Base-by-base conservation (phyloP, 768 basidiomycete species). In the Suillus decipiens region DNA sequence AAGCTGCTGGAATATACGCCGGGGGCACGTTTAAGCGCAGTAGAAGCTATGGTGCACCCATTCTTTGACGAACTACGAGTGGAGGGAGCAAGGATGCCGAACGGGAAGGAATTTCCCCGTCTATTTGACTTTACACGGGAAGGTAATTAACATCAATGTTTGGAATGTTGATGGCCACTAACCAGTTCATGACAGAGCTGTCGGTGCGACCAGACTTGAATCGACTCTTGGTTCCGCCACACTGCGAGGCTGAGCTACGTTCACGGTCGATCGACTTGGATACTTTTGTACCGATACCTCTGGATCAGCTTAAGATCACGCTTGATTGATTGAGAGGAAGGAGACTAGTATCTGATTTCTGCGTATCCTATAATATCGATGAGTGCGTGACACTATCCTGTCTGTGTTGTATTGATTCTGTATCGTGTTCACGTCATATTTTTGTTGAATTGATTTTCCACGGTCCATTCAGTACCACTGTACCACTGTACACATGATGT, bases 1-100 rank as follows among this genome's bases (percentile, higher is more conserved):
- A 96, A 93, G 76, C 81, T 99, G 65, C 83, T 99, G 70, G 96
- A 99, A 73, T 99, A 99, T 80, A 99, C 97, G n/a, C 97, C 97
- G 10, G 89, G 89, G 51, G 90, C 93, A 37, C 89, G 97, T 59
- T 76, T 96, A 77, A 93, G 91, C 69, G 90, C 95, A 2, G 84
- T 95, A 69, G 90, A 94, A 77, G 92, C 92, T 31, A 94, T 96
- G 94, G 83, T 93, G 66, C 89, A 96, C 74, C 88, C 92, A 33
- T 96, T 99, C 89, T 99, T 99, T 76, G 96, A 99, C 73, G 97
- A 99, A 78, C 77, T 99, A 70, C 87, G 94, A 66, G 84, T 84
- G 48, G 93, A 96, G 73, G 95, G 93, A 0, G 91, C 93, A 51
- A 87, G 89, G 77, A 93, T 99, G 93, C 95, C 96, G 9, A 97